Evolutionary conservation across 768 basidiomycete species (phyloP), one percentile per base, ranked within the genome.

Genomic region (Imleria badia): DNA sequence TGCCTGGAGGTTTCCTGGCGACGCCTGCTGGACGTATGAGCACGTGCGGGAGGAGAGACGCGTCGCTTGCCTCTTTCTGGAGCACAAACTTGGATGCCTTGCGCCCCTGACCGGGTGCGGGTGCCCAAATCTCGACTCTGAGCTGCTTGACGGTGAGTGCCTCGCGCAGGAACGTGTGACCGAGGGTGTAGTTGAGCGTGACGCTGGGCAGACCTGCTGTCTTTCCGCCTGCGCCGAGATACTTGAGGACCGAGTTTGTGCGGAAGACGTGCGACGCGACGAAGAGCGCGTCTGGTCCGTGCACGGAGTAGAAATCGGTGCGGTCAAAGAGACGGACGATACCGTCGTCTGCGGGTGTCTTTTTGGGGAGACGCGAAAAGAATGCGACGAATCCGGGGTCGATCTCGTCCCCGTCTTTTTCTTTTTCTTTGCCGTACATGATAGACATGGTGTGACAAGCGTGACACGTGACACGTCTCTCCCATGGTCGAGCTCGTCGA

Each of bases 221-320:
- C 59, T 77, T 79, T 30, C 84, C 83, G 0, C 81, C 82, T 0
- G 73, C 66, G 7, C 96, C 96, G 39, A 97, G 84, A 67, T 91
- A 89, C 71, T 96, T 96, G 72, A 99, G 80, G 54, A 98, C 94
- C 1, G 91, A 87, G 63, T 91, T 89, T 3, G 97, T 99, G 52
- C 83, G 87, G 62, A 83, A 94, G 49, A 90, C 85, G 61, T 91
- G 81, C 19, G 84, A 77, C 6, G 96, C 95, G 58, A 96, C 84
- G 60, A 85, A 93, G n/a, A 83, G 75, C 1, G 96, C 96, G 70
- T 98, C 95, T 6, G 82, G 73, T 0, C 94, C 94, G 65, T 98
- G 93, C 1, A 85, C 87, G n/a, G 86, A 84, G 74, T 92, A 98
- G 72, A 81, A 98, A 15, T 89, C 85, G 62, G 79, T 81, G 23